Evolutionary conservation across 2,329 filamentous ascomycete species (phyloP).

Genomic region (Aspergillus flavus): DNA sequence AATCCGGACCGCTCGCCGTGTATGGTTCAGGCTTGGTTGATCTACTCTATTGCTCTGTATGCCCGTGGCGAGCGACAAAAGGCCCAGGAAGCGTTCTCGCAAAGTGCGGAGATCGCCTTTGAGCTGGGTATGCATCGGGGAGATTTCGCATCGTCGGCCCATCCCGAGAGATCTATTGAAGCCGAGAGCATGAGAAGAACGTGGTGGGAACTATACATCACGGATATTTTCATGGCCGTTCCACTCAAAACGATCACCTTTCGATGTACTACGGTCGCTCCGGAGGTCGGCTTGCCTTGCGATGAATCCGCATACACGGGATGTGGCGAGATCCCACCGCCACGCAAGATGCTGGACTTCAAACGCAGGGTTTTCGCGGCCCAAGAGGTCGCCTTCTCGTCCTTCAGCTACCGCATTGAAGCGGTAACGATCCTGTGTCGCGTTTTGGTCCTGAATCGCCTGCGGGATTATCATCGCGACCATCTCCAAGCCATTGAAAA

Average conservation of each 20-base stretch:
- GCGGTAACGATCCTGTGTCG: conserved; percentile 74
- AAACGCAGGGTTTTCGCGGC: conserved; percentile 67
- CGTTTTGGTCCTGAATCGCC: conserved; percentile 58
- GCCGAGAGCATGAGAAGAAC: conserved; percentile 84
- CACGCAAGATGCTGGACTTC: conserved; percentile 57
- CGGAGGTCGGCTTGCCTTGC: conserved; percentile 73
- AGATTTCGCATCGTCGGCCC: conserved; percentile 53
- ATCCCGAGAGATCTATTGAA: conserved; percentile 58
- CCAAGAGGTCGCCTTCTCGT: conserved; percentile 73
- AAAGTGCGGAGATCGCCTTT: conserved; percentile 70
- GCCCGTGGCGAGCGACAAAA: conserved; percentile 38
- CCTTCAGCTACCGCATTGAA: conserved; percentile 80
- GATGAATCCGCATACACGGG: conserved; percentile 65
- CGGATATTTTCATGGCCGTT: conserved; percentile 79
- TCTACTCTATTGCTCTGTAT: conserved; percentile 40
- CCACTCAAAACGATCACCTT: conserved; percentile 52
- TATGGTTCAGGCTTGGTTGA: conserved; percentile 42
- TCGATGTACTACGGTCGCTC: conserved; percentile 69
- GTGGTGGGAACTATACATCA: conserved; percentile 81
- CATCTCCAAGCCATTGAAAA: conserved; percentile 62
- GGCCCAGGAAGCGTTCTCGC: conserved; percentile 52
- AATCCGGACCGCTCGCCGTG: conserved; percentile 27
- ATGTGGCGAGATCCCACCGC: conserved; percentile 58
- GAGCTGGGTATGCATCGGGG: conserved; percentile 73
- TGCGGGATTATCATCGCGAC: conserved; percentile 48